Percentiles rank a stretch among this genome's conserved stretches.
These are phyloP conservation scores for Rasamsonia emersonii DNA, from an alignment of 2,329 filamentous ascomycete species.

Conservation along the genomic window DNA sequence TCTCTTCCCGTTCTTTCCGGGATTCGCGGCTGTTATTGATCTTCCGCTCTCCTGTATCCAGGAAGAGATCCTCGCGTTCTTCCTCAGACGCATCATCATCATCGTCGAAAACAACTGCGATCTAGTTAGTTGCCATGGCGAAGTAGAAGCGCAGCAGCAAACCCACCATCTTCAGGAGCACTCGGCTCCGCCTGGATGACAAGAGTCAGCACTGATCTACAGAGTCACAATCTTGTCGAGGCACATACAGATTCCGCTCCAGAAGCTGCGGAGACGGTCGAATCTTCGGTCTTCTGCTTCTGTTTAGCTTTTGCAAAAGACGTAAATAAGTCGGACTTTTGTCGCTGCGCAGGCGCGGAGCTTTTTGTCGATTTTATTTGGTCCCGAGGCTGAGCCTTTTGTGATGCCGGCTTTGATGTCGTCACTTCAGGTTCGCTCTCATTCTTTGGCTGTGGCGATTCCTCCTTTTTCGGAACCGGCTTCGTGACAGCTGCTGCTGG, in stretches of 20 bases:
- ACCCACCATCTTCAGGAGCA: slow-evolving; percentile 42
- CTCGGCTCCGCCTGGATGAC: slow-evolving; percentile 25
- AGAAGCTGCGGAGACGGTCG: slow-evolving; percentile 27
- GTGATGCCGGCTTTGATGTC: slow-evolving; percentile 12
- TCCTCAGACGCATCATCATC: slow-evolving; percentile 51
- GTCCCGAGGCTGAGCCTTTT: slow-evolving; percentile 17
- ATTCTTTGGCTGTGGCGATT: slow-evolving; percentile 13
- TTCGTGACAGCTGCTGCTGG: slow-evolving; percentile 29
- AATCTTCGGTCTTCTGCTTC: slow-evolving; percentile 42
- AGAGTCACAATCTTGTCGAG: slow-evolving; percentile 4
- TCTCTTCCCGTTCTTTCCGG: slow-evolving; percentile 57
- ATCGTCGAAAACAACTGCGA: slow-evolving; percentile 41
- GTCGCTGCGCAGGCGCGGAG: slow-evolving; percentile 46
- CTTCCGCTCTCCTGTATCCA: slow-evolving; percentile 28
- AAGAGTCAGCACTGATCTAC: slow-evolving; percentile 11
- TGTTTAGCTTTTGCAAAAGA: slow-evolving; percentile 66
- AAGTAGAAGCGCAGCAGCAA: neutral
- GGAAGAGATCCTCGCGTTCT: slow-evolving; percentile 45
- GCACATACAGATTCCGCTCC: slow-evolving; percentile 27
- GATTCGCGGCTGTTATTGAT: slow-evolving; percentile 34
- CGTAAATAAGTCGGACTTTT: slow-evolving; percentile 61
- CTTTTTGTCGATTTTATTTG: slow-evolving; percentile 31
- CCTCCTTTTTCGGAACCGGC: slow-evolving; percentile 22
- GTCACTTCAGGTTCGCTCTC: slow-evolving; percentile 16
- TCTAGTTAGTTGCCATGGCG: slow-evolving; percentile 16